Conservation (phyloP, 148 eudicot genomes). For the Selenicereus undatus region DNA sequence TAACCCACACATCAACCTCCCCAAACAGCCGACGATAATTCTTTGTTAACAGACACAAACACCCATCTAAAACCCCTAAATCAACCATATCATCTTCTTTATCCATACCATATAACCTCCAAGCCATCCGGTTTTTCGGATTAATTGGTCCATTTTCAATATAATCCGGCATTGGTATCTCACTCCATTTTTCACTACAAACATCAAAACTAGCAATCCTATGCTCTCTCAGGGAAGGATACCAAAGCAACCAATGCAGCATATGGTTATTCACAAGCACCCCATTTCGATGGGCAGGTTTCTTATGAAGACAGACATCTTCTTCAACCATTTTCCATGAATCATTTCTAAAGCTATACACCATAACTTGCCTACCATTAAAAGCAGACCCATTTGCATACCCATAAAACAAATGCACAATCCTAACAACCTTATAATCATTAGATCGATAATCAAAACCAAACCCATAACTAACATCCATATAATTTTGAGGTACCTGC, state of each 20-base stretch:
- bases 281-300: constrained; percentile 10
- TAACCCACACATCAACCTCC: constrained; percentile 11
- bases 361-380: constrained; percentile 18
- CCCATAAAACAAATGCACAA: constrained; percentile 4
- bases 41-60: constrained; percentile 6
- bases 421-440: constrained; percentile 12
- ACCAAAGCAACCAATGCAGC: constrained; percentile 19
- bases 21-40: background rate
- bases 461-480: constrained; percentile 15
- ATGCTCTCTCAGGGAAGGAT: constrained; percentile 2
- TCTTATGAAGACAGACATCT: background rate
- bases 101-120: background rate
- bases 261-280: constrained; percentile 7
- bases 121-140: background rate
- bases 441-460: constrained; percentile 10
- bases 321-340: constrained; percentile 16
- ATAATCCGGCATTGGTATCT: constrained; percentile 6
- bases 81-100: constrained; percentile 6
- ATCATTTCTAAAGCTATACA: constrained; percentile 18
- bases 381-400: background rate
- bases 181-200: constrained; percentile 16
- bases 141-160: background rate
- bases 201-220: constrained; percentile 13
- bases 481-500: background rate
- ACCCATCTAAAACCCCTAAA: background rate